phyloP scores from a whole-genome alignment of 495 filamentous ascomycete species.

The Penicillium macrosclerotiorum region DNA sequence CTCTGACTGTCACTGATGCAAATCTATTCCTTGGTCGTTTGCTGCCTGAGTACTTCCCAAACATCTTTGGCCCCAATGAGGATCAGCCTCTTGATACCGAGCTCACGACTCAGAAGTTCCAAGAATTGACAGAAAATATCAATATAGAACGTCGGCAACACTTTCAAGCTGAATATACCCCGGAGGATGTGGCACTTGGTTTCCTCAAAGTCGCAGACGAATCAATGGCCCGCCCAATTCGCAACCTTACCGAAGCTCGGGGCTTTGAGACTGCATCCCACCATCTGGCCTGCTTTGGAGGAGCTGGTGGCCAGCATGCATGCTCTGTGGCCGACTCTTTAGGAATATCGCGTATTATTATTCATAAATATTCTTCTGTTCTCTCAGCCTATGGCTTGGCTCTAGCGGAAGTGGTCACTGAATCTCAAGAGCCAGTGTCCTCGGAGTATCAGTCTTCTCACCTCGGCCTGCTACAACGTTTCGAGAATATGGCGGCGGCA shows the following conservation, averaged over 20 bases:
- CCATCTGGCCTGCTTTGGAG: constrained; percentile 54
- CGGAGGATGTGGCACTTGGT: constrained; percentile 81
- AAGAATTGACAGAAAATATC: constrained; percentile 74
- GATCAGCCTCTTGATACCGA: constrained; percentile 79
- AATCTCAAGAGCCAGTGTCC: constrained; percentile 50
- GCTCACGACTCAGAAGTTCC: constrained; percentile 73
- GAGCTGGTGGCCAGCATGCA: constrained; percentile 55
- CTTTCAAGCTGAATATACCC: constrained; percentile 64
- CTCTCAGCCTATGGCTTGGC: constrained; percentile 54
- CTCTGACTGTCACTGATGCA: constrained; percentile 89
- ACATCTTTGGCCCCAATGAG: constrained; percentile 93
- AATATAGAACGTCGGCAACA: constrained; percentile 59
- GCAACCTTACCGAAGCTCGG: constrained; percentile 51
- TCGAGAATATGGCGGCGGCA: constrained; percentile 29
- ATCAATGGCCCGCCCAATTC: constrained; percentile 53
- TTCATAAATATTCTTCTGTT: constrained; percentile 54
- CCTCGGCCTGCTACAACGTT: constrained; percentile 30
- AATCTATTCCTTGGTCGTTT: constrained; percentile 87
- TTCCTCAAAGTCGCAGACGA: constrained; percentile 56
- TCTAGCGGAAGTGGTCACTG: constrained; percentile 51
- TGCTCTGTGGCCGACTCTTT: constrained; percentile 49
- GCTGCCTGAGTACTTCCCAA: constrained; percentile 92
- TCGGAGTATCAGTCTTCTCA: constrained; percentile 35
- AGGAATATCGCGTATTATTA: constrained; percentile 51
- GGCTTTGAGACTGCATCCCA: constrained; percentile 51